Conservation (phyloP, 2,329 filamentous ascomycete species). For the Penicillium corylophilum region DNA sequence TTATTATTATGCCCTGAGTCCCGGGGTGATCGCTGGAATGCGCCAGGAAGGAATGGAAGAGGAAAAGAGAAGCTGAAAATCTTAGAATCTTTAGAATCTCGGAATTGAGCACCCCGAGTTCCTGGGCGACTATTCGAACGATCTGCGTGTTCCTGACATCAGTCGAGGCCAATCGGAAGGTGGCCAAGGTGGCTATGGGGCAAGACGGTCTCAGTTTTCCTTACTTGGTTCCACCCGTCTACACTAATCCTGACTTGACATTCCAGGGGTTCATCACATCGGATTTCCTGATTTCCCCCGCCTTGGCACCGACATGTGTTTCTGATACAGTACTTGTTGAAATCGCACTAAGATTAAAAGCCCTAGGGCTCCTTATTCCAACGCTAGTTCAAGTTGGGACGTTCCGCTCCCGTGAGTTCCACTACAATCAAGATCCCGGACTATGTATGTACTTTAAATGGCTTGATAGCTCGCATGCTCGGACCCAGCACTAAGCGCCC, state of each 20-base stretch:
- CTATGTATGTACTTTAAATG: not conserved
- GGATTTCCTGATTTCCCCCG: not conserved
- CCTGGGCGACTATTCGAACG: not conserved
- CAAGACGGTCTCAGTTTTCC: slow-evolving; percentile 16
- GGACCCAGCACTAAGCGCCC: not conserved
- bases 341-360: not conserved
- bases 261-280: not conserved
- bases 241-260: not conserved
- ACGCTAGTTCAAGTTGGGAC: no score
- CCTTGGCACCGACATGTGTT: not conserved
- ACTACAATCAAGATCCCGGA: not conserved
- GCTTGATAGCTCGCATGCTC: slow-evolving; percentile 5
- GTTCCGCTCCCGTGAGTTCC: not conserved
- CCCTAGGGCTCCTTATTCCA: not conserved
- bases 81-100: not conserved
- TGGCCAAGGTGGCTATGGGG: slow-evolving; percentile 13
- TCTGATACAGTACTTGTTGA: not conserved
- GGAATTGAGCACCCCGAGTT: not conserved
- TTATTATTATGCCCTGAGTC: not conserved
- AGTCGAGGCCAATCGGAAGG: slow-evolving; percentile 17
- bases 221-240: not conserved
- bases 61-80: not conserved
- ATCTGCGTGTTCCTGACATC: slow-evolving; percentile 17
- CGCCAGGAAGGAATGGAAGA: slow-evolving; percentile 14
- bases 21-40: slow-evolving; percentile 9